Evolutionary conservation across 352 stramenopile genomes (phyloP).

Genomic region (Blastocystis hominis): DNA sequence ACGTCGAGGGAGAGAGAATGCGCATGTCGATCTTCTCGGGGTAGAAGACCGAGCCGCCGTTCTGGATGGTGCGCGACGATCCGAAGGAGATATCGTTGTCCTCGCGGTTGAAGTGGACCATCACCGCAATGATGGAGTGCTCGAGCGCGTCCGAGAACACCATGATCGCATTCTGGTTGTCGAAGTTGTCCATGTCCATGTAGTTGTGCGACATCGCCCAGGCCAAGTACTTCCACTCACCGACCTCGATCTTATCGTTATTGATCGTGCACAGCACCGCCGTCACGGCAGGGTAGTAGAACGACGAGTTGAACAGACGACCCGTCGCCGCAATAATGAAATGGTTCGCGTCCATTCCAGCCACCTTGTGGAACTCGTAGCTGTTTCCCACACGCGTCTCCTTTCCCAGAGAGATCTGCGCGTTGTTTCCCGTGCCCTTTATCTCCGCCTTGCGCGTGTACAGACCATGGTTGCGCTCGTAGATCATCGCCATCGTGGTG

Average conservation of each 20-base stretch:
- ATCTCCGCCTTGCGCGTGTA: background rate
- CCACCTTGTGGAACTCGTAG: slow-evolving; percentile 33
- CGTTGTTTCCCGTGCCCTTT: background rate
- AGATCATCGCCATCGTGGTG: slow-evolving; percentile 3
- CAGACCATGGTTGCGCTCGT: background rate
- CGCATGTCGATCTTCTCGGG: background rate
- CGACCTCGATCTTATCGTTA: background rate
- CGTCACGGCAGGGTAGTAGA: background rate
- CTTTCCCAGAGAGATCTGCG: background rate
- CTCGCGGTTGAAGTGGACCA: background rate
- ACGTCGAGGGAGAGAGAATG: background rate
- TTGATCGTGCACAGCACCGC: background rate
- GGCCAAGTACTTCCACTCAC: background rate
- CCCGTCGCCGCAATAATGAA: slow-evolving; percentile 28
- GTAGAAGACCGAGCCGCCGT: background rate
- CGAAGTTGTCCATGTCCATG: slow-evolving; percentile 51
- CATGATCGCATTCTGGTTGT: background rate
- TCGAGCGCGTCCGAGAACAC: background rate
- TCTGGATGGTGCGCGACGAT: background rate
- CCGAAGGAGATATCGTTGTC: slow-evolving; percentile 15
- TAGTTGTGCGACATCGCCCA: slow-evolving; percentile 24
- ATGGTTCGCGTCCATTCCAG: slow-evolving; percentile 3
- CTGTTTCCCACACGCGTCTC: background rate
- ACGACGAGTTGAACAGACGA: background rate
- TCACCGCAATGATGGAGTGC: background rate